Percentiles rank a stretch among this genome's conserved stretches.
Evolutionary conservation across 805 yeast species (phyloP).

Genomic region (Blastobotrys peoriensis): DNA sequence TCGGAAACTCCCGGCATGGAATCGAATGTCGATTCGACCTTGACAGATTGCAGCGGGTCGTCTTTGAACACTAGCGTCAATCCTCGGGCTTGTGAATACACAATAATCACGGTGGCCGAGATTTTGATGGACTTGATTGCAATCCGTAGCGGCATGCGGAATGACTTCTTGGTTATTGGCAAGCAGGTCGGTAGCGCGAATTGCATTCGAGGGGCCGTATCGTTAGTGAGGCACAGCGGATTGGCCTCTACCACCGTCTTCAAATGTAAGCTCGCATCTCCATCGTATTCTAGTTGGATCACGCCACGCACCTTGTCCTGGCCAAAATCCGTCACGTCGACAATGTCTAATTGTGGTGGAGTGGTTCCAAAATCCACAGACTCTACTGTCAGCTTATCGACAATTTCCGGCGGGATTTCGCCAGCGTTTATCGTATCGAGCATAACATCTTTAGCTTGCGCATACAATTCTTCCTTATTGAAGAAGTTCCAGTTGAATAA

Average conservation of each 20-base stretch:
- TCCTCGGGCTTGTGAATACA: conserved; percentile 26
- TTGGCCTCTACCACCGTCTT: conserved; percentile 74
- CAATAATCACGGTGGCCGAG: conserved; percentile 24
- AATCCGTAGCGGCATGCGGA: conserved; percentile 27
- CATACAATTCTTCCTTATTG: conserved; percentile 55
- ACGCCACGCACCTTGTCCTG: conserved; percentile 49
- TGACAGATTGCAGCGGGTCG: conserved; percentile 26
- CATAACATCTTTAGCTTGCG: conserved; percentile 44
- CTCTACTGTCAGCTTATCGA: conserved; percentile 47
- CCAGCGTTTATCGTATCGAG: conserved; percentile 29
- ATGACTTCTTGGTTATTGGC: conserved; percentile 19
- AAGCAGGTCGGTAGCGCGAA: conserved; percentile 24
- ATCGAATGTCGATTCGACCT: conserved; percentile 27
- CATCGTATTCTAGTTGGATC: conserved; percentile 67
- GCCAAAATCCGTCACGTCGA: conserved; percentile 72
- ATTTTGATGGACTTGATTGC: conserved; percentile 19
- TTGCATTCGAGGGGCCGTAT: conserved; percentile 27
- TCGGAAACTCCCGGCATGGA: conserved; percentile 26
- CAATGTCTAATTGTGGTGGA: conserved; percentile 67
- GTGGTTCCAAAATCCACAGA: conserved; percentile 67
- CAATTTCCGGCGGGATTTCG: conserved; percentile 28
- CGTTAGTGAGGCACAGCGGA: conserved; percentile 40
- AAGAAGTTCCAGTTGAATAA: conserved; percentile 71
- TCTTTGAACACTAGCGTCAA: conserved; percentile 27
- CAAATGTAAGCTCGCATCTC: conserved; percentile 66